These are phyloP conservation scores for Coffea canephora DNA, from an alignment of 257 asterid genomes.

Conservation along the genomic window DNA sequence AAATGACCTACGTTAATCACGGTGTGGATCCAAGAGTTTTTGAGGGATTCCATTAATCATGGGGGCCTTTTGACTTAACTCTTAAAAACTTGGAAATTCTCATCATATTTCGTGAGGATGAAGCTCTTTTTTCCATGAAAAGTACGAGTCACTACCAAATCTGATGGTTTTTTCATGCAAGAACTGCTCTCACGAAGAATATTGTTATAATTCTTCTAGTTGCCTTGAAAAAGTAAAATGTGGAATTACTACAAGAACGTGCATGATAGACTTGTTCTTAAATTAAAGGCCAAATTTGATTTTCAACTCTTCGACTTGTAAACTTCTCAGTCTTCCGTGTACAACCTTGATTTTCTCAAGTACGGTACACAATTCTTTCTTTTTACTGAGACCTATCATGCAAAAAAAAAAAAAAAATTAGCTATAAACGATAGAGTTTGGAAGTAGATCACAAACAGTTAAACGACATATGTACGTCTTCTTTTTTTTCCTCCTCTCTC, in stretches of 20 bases:
- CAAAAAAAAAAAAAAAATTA: neutral
- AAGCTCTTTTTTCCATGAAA: constrained; percentile 13
- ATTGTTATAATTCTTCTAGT: neutral
- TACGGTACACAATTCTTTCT: neutral
- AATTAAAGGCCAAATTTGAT: constrained; percentile 12
- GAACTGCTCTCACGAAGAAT: neutral
- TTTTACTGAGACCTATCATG: neutral
- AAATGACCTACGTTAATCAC: constrained; percentile 65
- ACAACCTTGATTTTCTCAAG: neutral
- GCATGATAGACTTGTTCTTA: neutral
- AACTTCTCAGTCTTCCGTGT: neutral
- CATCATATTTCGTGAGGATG: neutral
- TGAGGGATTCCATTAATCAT: constrained; percentile 18
- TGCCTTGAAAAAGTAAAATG: constrained; percentile 4
- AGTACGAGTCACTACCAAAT: constrained; percentile 14
- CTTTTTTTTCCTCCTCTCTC: no score
- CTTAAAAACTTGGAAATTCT: constrained; percentile 2
- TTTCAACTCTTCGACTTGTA: constrained; percentile 9
- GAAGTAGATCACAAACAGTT: neutral
- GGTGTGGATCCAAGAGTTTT: constrained; percentile 38
- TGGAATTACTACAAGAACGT: neutral
- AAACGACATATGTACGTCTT: neutral
- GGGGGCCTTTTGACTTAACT: constrained; percentile 29
- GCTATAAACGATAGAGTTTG: neutral
- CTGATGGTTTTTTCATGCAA: neutral